Base-by-base conservation (phyloP, 2,329 filamentous ascomycete species). In the Cladophialophora exuberans region DNA sequence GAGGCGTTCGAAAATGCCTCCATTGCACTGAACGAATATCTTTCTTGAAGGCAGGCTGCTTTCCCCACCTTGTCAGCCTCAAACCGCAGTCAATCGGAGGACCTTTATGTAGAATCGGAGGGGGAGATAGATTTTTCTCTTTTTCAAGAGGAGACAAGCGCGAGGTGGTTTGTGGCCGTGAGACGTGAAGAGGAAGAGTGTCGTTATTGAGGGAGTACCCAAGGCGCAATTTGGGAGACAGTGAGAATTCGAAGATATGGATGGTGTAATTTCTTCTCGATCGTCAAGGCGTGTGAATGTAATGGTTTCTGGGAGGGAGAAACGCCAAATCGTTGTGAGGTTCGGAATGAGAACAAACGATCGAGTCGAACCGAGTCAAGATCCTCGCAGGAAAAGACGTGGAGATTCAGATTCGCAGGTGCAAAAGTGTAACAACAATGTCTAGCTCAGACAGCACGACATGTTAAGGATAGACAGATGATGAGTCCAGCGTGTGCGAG, bases 1-100 rank as follows among this genome's bases (percentile, higher is more conserved):
- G 57, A 56, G 41, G 61, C 31, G 33, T 61, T 61, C 15, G 58
- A 61, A 35, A 61, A 61, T 7, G 58, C 54, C n/a, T 54, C 58
- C 58, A 61, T 61, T 9, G n/a, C 51, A n/a, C 11, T 11, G 39
- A 33, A 26, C 18, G 17, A 23, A 33, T 52, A 36, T 38, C 22
- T 17, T 20, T n/a, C n/a, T 41, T 41, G 22, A 23, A 20, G 18
- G 15, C 17, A 9, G 13, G 4, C 35, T 39, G 15, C 3, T 31
- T 11, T 17, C 36, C 22, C 26, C 15, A 39, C 23, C 3, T 17
- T 23, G 3, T 41, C 4, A 13, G 35, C n/a, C 2, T 39, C 11
- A 10, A 15, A 10, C 15, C 23, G 6, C 18, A 2, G 10, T n/a
- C 39, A 13, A 18, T 15, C 2, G 39, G 20, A 25, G 22, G 6